These are phyloP conservation scores for Xanthoconium purpureum DNA, from an alignment of 768 basidiomycete genomes.

Conservation along the genomic window DNA sequence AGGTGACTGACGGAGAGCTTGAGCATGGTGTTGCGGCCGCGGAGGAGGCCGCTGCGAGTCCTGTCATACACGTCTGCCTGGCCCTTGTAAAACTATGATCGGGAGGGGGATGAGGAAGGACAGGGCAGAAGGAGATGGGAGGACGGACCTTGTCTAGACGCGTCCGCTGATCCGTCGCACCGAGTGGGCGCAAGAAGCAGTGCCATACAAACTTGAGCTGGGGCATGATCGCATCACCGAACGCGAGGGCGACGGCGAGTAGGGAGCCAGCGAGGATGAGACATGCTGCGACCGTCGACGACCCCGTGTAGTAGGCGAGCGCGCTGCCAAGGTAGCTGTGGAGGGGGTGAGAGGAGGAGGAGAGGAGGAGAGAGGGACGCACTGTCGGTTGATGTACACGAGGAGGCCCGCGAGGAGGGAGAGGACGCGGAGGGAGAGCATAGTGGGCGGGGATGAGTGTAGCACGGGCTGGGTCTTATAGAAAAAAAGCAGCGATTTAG, in stretches of 20 bases:
- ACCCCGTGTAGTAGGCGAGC: constrained; percentile 30
- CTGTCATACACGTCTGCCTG: constrained; percentile 73
- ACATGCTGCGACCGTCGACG: constrained; percentile 26
- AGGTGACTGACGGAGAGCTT: constrained; percentile 64
- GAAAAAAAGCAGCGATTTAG: neutral
- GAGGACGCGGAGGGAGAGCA: constrained; percentile 17
- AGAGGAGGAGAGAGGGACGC: neutral
- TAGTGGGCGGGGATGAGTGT: neutral
- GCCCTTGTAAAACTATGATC: constrained; percentile 54
- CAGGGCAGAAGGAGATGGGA: neutral
- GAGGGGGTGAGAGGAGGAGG: neutral
- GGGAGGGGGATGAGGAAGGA: neutral
- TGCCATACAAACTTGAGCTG: constrained; percentile 50
- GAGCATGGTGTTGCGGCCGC: constrained; percentile 72
- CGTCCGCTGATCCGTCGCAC: constrained; percentile 38
- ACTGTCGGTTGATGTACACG: constrained; percentile 20
- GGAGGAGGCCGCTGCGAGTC: constrained; percentile 57
- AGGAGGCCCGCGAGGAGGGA: constrained; percentile 21
- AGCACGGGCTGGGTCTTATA: neutral
- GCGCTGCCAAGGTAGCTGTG: constrained; percentile 13
- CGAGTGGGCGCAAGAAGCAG: constrained; percentile 46
- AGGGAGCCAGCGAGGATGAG: constrained; percentile 26
- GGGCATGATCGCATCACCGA: constrained; percentile 32
- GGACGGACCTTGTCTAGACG: constrained; percentile 42
- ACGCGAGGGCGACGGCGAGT: constrained; percentile 18